Conservation (phyloP, 495 filamentous ascomycete genomes). For the Hyaloscypha finlandica region DNA sequence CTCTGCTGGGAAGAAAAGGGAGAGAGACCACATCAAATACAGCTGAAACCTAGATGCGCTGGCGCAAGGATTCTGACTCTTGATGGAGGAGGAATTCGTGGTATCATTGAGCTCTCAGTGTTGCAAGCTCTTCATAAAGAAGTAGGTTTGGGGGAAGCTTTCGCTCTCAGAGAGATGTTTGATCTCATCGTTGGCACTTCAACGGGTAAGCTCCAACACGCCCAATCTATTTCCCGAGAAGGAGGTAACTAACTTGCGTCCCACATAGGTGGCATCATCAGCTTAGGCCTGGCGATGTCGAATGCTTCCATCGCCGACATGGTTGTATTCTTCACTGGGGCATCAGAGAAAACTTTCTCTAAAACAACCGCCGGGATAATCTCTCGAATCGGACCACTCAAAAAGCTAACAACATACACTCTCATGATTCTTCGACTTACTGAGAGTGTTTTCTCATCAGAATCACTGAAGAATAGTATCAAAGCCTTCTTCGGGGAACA, state of each 20-base stretch:
- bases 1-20: slow-evolving; percentile 5
- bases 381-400: slow-evolving; percentile 5
- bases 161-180: slow-evolving; percentile 6
- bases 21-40: slow-evolving; percentile 14
- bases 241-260: background rate
- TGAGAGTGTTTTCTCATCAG: slow-evolving; percentile 17
- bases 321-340: slow-evolving; percentile 8
- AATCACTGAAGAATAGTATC: slow-evolving; percentile 8
- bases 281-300: slow-evolving; percentile 15
- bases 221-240: background rate
- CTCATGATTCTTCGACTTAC: slow-evolving; percentile 12
- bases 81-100: slow-evolving; percentile 15
- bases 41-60: slow-evolving; percentile 17
- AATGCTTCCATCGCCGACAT: slow-evolving; percentile 13
- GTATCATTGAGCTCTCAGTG: slow-evolving; percentile 1
- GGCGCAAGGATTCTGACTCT: slow-evolving; percentile 10
- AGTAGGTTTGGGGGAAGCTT: background rate
- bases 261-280: slow-evolving; percentile 13
- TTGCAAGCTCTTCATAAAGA: background rate
- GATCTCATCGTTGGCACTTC: slow-evolving; percentile 19
- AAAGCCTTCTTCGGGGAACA: background rate
- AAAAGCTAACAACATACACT: slow-evolving; percentile 11
- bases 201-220: slow-evolving; percentile 4
- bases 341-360: slow-evolving; percentile 6
- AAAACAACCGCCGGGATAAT: slow-evolving; percentile 6